These are phyloP conservation scores for Casuarina glauca DNA, from an alignment of 306 rosid species.

Conservation along the genomic window DNA sequence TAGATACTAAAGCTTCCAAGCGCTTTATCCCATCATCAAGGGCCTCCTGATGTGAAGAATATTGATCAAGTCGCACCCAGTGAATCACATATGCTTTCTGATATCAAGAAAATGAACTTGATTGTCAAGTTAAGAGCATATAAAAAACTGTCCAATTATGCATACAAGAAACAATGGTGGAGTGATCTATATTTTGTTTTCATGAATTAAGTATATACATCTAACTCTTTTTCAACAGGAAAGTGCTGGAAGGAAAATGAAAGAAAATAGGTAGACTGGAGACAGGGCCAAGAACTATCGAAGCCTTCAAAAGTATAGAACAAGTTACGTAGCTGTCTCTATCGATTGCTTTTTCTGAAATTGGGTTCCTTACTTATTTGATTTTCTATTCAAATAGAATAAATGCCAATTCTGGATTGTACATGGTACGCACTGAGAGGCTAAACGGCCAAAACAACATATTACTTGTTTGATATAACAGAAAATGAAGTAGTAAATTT, in stretches of 20 bases:
- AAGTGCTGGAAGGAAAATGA: not conserved
- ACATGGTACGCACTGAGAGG: conserved; percentile 4
- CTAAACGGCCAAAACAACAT: conserved; percentile 7
- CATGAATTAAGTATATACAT: not conserved
- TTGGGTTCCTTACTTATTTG: not conserved
- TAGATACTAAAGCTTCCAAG: conserved; percentile 63
- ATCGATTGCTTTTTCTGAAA: not conserved
- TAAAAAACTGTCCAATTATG: not conserved
- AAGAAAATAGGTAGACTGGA: not conserved
- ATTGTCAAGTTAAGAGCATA: not conserved
- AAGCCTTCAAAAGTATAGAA: not conserved
- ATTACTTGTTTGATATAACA: conserved; percentile 2
- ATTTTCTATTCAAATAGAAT: not conserved
- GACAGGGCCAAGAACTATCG: not conserved
- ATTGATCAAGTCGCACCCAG: conserved; percentile 83
- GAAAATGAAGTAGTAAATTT: not conserved
- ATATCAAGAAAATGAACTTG: conserved; percentile 1
- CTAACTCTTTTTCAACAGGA: not conserved
- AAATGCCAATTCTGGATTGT: not conserved
- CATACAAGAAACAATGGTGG: not conserved
- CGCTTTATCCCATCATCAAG: conserved; percentile 58
- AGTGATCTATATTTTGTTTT: not conserved
- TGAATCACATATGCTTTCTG: conserved; percentile 90
- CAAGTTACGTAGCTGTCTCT: not conserved
- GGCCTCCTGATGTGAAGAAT: conserved; percentile 74